Evolutionary conservation across 345 rosid species (phyloP), one percentile per base, ranked within the genome.

Genomic region (Cardamine occulta): DNA sequence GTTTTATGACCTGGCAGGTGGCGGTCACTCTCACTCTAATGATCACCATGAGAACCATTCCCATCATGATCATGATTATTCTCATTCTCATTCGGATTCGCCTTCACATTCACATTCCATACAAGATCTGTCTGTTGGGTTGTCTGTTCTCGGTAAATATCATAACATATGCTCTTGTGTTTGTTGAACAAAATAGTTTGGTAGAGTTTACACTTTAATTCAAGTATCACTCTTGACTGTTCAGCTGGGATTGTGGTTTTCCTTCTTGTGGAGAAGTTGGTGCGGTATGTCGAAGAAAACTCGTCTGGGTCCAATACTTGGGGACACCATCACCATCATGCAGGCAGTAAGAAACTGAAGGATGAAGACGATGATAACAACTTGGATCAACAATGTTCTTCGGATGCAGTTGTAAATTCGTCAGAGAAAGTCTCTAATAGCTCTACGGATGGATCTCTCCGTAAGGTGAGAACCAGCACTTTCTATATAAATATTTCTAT

Each of bases 231-330:
- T 80, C 76, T 77, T 83, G 49, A 49, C 56, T 77, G 67, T 82
- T 21, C 88, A 95, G 99, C 93, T 85, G 99, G 99, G 79, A 92
- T 95, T 80, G 94, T 92, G 74, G 82, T 95, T 68, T 95, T 95
- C 79, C 94, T 92, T 79, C 75, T 95, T 42, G 97, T 95, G 52
- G 99, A 95, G 89, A 95, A 90, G 86, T 65, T 92, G 76, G 98
- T 95, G 68, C 88, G 98, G 76, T 92, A 87, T 77, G 90, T 95
- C 17, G 97, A 95, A 70, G 89, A 83, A 60, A 84, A 89, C 74
- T 88, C 96, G 37, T 66, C 82, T 40, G 90, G 85, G 45, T 79
- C 79, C 80, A 66, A 61, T 79, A 79, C 86, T 18, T 85, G 85
- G 89, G 84, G 85, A 53, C 96, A 88, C 65, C 84, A 87, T 52